Evolutionary conservation across 2,329 filamentous ascomycete species (phyloP).

Genomic region (Lachnellula hyalina): DNA sequence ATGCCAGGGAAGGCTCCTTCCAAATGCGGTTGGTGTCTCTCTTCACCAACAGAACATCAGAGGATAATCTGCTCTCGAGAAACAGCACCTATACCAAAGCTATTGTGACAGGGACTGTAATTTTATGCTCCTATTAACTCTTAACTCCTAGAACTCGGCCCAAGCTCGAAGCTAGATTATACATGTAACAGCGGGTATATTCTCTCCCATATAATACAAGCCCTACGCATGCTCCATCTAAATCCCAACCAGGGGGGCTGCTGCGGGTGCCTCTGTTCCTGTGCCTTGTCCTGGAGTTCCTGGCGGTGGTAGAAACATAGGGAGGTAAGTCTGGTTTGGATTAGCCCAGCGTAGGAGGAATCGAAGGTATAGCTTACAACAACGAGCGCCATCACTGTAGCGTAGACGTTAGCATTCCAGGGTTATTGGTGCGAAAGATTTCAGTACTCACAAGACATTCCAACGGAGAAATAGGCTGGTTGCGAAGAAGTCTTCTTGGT

Average conservation of each 20-base stretch:
- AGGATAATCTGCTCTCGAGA: no score
- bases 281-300: slow-evolving; percentile 33
- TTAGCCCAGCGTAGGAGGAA: slow-evolving; percentile 7
- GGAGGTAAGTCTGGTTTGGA: slow-evolving; percentile 50
- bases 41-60: no score
- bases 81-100: no score
- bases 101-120: neutral
- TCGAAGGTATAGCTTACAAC: slow-evolving; percentile 34
- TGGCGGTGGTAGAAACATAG: slow-evolving; percentile 56
- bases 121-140: neutral
- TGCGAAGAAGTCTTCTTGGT: slow-evolving; percentile 59
- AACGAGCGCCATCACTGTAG: slow-evolving; percentile 30
- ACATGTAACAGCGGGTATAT: neutral
- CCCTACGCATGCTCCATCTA: neutral
- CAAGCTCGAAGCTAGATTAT: neutral
- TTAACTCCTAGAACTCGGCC: neutral
- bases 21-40: no score
- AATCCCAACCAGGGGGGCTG: slow-evolving; percentile 34
- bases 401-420: neutral
- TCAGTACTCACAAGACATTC: slow-evolving; percentile 65
- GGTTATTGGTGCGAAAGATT: neutral
- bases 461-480: slow-evolving; percentile 68
- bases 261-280: slow-evolving; percentile 43
- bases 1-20: no score
- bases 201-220: slow-evolving; percentile 6